Base-by-base conservation (phyloP, 371 early-diverging fungal species). In the Dichotomocladium elegans region DNA sequence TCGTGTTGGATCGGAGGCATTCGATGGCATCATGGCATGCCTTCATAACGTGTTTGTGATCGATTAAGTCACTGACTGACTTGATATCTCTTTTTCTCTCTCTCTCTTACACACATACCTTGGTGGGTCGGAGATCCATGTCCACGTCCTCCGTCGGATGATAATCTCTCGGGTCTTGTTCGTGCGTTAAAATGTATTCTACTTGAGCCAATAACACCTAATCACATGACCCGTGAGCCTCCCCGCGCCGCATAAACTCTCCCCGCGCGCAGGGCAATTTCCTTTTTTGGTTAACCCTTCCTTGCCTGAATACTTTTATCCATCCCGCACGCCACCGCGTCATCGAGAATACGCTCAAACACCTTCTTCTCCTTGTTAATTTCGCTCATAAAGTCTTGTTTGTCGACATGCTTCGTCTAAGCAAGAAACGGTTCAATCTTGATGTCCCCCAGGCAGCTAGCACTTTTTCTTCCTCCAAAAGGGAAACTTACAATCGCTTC, bases 251-350 rank as follows among this genome's bases (percentile, higher is more conserved):
- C n/a, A n/a, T n/a, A n/a, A n/a, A n/a, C n/a, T n/a, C n/a, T n/a
- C n/a, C n/a, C n/a, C n/a, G n/a, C n/a, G n/a, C n/a, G n/a, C n/a
- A n/a, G n/a, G n/a, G n/a, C n/a, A n/a, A n/a, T n/a, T n/a, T n/a
- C n/a, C n/a, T 12, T 1, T 15, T 37, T 15, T 10, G 7, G 22
- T 7, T 11, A 8, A 15, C 21, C 37, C 37, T 44, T 7, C 29
- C 40, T 35, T 63, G 82, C 77, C 72, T 86, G 82, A 30, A 95
- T 93, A 28, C 88, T 79, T 56, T 84, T 82, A 69, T 95, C 94
- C 81, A 95, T 79, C 11, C 95, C 93, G 10, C 74, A 67, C 0
- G 93, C 94, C 1, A 94, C 92, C 14, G 79, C 72, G 49, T 93
- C 93, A 61, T 95, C 95, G 21, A 92, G 64, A 19, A 80, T 49